A percentile compares a stretch with the other conserved stretches of the same genome.
phyloP scores from a whole-genome alignment of 2,329 filamentous ascomycete species.

The Grosmannia serpens region DNA sequence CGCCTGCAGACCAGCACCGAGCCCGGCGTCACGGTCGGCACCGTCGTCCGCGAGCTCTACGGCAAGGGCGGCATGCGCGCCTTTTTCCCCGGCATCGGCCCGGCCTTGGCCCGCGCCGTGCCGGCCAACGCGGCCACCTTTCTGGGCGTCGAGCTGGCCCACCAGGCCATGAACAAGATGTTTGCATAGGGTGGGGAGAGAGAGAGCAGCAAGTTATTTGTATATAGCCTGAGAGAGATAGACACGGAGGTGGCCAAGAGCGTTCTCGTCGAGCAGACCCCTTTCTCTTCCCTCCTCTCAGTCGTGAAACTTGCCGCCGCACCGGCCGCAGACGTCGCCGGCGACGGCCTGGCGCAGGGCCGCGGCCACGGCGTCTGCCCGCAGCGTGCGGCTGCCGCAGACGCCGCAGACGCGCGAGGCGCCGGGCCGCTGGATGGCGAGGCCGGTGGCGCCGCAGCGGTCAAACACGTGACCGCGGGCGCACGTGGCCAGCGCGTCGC shows the following conservation, averaged over 20 bases:
- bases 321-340: slow-evolving; percentile 19
- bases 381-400: slow-evolving; percentile 40
- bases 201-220: background rate
- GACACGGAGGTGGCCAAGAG: background rate
- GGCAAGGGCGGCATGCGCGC: slow-evolving; percentile 71
- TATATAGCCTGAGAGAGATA: background rate
- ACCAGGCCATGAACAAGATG: slow-evolving; percentile 68
- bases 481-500: slow-evolving; percentile 18
- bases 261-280: background rate
- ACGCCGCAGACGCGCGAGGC: slow-evolving; percentile 43
- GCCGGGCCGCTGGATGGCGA: slow-evolving; percentile 42
- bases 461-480: slow-evolving; percentile 28
- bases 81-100: slow-evolving; percentile 95
- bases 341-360: slow-evolving; percentile 10
- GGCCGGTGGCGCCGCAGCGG: slow-evolving; percentile 40
- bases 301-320: slow-evolving; percentile 25
- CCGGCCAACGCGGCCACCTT: slow-evolving; percentile 97
- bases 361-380: slow-evolving; percentile 26
- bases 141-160: slow-evolving; percentile 70
- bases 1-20: slow-evolving; percentile 85
- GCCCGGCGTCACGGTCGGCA: slow-evolving; percentile 59
- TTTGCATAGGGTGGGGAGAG: slow-evolving; percentile 35
- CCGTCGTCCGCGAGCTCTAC: slow-evolving; percentile 75
- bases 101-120: slow-evolving; percentile 82
- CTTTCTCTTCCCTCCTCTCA: slow-evolving; percentile 4